Evolutionary conservation across 2,329 filamentous ascomycete genomes (phyloP).

Genomic region (Reticulascus tulasneorum): DNA sequence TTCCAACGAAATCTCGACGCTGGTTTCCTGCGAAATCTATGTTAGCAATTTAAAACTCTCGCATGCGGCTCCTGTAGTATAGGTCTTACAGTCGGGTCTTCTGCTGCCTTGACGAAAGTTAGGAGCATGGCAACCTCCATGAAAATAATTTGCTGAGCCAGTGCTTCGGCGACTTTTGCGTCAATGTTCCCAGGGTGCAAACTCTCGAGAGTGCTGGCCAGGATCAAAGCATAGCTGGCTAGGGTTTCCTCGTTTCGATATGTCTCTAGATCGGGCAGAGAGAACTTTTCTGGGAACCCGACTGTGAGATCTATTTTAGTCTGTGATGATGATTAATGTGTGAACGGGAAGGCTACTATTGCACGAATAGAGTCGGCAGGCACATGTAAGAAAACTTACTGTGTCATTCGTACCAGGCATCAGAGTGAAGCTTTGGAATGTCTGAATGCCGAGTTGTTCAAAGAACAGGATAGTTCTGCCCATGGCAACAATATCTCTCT

Average conservation of each 20-base stretch:
- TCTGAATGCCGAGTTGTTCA: constrained; percentile 36
- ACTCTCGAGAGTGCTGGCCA: too few species aligned
- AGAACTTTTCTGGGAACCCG: constrained; percentile 45
- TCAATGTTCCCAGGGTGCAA: constrained; percentile 1
- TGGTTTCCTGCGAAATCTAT: constrained; percentile 1
- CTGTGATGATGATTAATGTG: too few species aligned
- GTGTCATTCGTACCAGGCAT: constrained; percentile 39
- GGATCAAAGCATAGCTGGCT: too few species aligned
- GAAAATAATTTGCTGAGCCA: constrained; percentile 4
- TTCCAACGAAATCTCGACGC: constrained; percentile 29
- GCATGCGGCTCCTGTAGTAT: too few species aligned
- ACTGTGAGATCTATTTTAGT: constrained; percentile 53
- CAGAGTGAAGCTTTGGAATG: constrained; percentile 31
- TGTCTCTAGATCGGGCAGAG: constrained; percentile 1
- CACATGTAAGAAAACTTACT: constrained; percentile 28
- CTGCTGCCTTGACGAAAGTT: too few species aligned
- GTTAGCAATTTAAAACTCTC: background rate
- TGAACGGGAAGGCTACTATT: too few species aligned
- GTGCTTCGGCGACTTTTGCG: constrained; percentile 40
- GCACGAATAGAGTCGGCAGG: too few species aligned
- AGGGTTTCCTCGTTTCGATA: too few species aligned
- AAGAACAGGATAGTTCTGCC: constrained; percentile 40
- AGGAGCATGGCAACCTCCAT: background rate
- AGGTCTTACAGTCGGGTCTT: too few species aligned
- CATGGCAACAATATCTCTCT: constrained; percentile 4